A percentile compares a stretch with the other conserved stretches of the same genome.
Conservation (phyloP, 768 basidiomycete species). For the Collybiopsis confluens region DNA sequence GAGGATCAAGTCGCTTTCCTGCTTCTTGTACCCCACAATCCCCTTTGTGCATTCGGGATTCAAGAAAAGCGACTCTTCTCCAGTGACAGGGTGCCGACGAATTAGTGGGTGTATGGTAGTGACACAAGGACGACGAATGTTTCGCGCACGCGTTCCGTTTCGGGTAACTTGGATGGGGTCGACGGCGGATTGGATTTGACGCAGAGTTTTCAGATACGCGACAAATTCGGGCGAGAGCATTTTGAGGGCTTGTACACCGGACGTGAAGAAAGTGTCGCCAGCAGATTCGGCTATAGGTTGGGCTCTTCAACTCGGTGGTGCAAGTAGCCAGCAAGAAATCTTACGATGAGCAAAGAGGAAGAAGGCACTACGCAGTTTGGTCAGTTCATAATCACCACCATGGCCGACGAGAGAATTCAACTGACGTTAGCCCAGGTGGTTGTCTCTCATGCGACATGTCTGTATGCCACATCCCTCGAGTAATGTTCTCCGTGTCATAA, state of each 20-base stretch:
- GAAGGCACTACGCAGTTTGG: slow-evolving; percentile 50
- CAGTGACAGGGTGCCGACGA: slow-evolving; percentile 51
- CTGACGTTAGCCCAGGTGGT: slow-evolving; percentile 57
- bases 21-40: slow-evolving; percentile 56
- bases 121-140: slow-evolving; percentile 55
- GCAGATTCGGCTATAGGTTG: slow-evolving; percentile 20
- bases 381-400: slow-evolving; percentile 24
- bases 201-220: slow-evolving; percentile 51
- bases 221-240: slow-evolving; percentile 52
- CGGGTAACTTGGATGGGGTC: slow-evolving; percentile 52
- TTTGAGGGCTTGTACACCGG: slow-evolving; percentile 44
- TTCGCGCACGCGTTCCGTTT: slow-evolving; percentile 50
- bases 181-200: slow-evolving; percentile 55
- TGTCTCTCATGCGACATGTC: slow-evolving; percentile 49
- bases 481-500: slow-evolving; percentile 41
- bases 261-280: slow-evolving; percentile 46
- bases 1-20: slow-evolving; percentile 49
- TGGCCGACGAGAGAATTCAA: no score
- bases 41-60: slow-evolving; percentile 53
- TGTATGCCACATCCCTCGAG: slow-evolving; percentile 44
- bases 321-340: neutral
- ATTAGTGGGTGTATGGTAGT: slow-evolving; percentile 35
- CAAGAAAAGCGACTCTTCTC: slow-evolving; percentile 58
- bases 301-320: neutral
- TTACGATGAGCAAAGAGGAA: slow-evolving; percentile 38